Base-by-base conservation (phyloP, 2,329 filamentous ascomycete genomes). In the Cladosporium phlei region DNA sequence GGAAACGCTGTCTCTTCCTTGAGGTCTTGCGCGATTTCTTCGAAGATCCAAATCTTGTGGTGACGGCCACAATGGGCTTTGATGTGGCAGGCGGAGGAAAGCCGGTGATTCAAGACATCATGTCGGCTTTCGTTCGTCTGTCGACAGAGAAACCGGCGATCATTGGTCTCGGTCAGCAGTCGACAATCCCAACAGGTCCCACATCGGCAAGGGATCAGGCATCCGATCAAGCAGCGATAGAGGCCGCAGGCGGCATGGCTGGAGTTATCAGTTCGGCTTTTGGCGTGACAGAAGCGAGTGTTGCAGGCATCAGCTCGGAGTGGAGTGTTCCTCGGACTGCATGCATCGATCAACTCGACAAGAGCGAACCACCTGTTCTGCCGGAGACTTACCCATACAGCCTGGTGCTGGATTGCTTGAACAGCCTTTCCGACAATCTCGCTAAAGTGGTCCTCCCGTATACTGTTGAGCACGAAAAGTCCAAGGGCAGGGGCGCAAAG, bases 331-430 rank as follows among this genome's bases (percentile, higher is more conserved):
- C 95, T 51, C 80, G 88, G 39, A 85, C 89, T 9, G 85, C 89
- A 4, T 95, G 88, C 60, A 88, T 97, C 51, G 93, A 98, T 58
- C 88, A 95, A 54, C 78, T 97, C 16, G 93, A 98, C 69, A 98
- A 97, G 65, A 79, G 82, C 0, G 90, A 95, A 38, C 78, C 91
- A 0, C 89, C 91, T 3, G 58, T 73, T 0, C 79, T 95, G 17
- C 93, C 93, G 0, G 91, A 96, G 51, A 95, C 93, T 0, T 98
- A 98, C 59, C 78, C 95, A 6, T 97, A 96, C 67, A 88, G 86
- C 52, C 73, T 98, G 38, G 86, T 91, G 1, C 70, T 98, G 32
- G 85, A 87, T 2, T 97, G 91, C 60, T 85, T 98, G 50, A 91
- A 86, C 34, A 88, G 83, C 1, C 78, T 98, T 39, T 95, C 91